phyloP scores from a whole-genome alignment of 148 eudicot genomes.

The Salicornia ramosissima region DNA sequence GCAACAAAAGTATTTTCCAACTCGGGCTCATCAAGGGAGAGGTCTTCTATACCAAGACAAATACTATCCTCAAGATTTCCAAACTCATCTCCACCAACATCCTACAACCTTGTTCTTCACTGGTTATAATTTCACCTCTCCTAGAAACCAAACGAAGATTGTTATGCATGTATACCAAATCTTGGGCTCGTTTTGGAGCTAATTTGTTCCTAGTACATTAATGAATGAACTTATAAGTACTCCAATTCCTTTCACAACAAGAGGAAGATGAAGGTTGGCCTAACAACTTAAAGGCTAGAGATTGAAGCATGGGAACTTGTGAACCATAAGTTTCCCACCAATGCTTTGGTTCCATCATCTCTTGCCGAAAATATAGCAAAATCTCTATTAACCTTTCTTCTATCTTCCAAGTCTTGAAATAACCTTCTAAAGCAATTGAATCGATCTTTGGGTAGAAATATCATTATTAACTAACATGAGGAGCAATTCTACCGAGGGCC shows the following conservation, averaged over 20 bases:
- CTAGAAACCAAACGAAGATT: background rate
- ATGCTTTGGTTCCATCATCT: background rate
- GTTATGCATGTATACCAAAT: conserved; percentile 10
- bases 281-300: conserved; percentile 10
- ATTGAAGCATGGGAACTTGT: conserved; percentile 1
- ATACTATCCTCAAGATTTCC: too few species aligned
- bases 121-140: background rate
- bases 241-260: conserved; percentile 20
- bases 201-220: conserved; percentile 1
- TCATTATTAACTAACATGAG: background rate
- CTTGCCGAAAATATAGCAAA: background rate
- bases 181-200: background rate
- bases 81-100: too few species aligned
- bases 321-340: conserved; percentile 22
- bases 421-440: conserved; percentile 5
- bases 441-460: background rate
- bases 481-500: background rate
- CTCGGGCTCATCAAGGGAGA: too few species aligned
- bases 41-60: too few species aligned
- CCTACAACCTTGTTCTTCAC: background rate
- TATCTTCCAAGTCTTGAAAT: background rate
- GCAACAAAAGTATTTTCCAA: too few species aligned
- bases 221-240: conserved; percentile 10
- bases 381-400: background rate
- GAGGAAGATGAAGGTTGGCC: conserved; percentile 10